Evolutionary conservation across 352 stramenopile species (phyloP), one percentile per base, ranked within the genome.

Genomic region (Globisporangium nodosum): DNA sequence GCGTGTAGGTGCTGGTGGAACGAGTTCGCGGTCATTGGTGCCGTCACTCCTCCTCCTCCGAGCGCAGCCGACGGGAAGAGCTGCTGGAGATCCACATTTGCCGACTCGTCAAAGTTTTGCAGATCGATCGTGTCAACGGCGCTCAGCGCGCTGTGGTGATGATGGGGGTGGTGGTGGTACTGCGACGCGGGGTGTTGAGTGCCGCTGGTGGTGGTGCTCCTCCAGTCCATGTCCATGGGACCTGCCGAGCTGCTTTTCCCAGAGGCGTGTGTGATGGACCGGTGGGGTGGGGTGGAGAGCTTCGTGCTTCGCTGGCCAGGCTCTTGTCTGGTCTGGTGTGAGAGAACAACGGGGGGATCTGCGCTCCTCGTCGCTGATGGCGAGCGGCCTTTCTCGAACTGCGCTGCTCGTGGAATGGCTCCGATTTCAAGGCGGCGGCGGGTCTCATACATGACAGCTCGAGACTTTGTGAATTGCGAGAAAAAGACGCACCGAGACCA

Each of bases 161-260:
- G 24, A 27, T 27, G 24, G 24, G 1, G 52, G 31, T 18, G 52
- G 31, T 18, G 30, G 40, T n/a, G 40, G 40, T n/a, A 46, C 40
- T 37, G 33, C 8, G 33, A 11, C 33, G 33, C 33, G 33, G 33
- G 40, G 9, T 11, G 40, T 18, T n/a, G 40, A 49, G 52, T 48
- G 52, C 20, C 46, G 50, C 37, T 57, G 39, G 4, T 27, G 9
- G 6, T 27, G n/a, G n/a, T 39, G 39, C 39, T 49, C 20, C 57
- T 33, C 68, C 68, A 75, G 61, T 66, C 70, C 68, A 75, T 72
- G 47, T 42, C 37, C 43, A 30, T 46, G 40, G 40, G 40, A 46
- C 40, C 47, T 50, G 61, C 58, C 45, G 24, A 46, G 35, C 37
- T 54, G 55, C 55, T 49, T 52, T 54, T 61, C 55, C 47, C 55